These are phyloP conservation scores for Acorus gramineus DNA, from an alignment of 106 monocot genomes.

Conservation along the genomic window DNA sequence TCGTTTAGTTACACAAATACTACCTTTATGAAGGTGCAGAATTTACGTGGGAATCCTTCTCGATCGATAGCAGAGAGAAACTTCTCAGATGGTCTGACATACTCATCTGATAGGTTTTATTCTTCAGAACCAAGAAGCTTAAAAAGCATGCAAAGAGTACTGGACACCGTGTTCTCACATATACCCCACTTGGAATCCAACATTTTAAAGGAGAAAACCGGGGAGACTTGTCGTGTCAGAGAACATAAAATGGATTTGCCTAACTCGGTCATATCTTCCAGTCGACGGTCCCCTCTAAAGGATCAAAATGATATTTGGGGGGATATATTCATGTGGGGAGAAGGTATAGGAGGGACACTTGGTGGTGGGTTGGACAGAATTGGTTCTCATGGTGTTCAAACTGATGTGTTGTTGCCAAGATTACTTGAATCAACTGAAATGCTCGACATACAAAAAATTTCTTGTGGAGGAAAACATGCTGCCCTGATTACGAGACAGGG, in stretches of 20 bases:
- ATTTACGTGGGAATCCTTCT: conserved; percentile 28
- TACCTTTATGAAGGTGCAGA: conserved; percentile 29
- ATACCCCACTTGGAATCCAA: conserved; percentile 18
- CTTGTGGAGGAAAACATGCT: conserved; percentile 54
- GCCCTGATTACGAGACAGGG: conserved; percentile 57
- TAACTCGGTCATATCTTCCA: conserved; percentile 15
- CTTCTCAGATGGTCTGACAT: conserved; percentile 20
- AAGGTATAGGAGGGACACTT: conserved; percentile 32
- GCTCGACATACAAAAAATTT: conserved; percentile 39
- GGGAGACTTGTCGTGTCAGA: conserved; percentile 8
- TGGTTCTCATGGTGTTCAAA: not conserved
- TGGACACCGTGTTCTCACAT: conserved; percentile 35
- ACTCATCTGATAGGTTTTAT: conserved; percentile 29
- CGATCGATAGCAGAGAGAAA: conserved; percentile 20
- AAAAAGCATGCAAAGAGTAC: conserved; percentile 28
- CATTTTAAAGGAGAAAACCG: conserved; percentile 10
- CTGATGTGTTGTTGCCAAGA: conserved; percentile 37
- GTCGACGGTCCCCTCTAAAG: conserved; percentile 1
- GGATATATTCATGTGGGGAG: conserved; percentile 73
- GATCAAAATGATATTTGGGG: conserved; percentile 29
- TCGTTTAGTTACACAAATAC: too few relatives aligned
- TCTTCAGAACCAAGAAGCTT: conserved; percentile 29
- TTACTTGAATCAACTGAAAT: conserved; percentile 39
- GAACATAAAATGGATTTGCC: conserved; percentile 13
- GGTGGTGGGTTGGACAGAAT: conserved; percentile 10